Conservation (phyloP, 345 rosid genomes). For the Viola odorata region DNA sequence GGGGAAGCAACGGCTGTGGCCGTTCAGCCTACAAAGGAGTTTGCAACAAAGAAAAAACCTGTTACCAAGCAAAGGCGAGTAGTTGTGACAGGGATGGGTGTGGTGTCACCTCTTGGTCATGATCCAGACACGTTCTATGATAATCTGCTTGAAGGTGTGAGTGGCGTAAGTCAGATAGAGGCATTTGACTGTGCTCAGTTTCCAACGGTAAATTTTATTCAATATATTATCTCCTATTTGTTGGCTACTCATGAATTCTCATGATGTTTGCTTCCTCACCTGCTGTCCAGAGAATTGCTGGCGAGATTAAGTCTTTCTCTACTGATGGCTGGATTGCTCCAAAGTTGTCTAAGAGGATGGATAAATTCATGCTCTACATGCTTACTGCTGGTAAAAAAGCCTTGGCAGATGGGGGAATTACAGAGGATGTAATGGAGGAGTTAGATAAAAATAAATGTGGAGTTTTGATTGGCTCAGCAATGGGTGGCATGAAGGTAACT, state of each 20-base stretch:
- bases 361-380: slow-evolving; percentile 90
- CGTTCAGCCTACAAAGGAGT: slow-evolving; percentile 53
- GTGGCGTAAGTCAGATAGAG: slow-evolving; percentile 87
- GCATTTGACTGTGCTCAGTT: slow-evolving; percentile 71
- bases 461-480: slow-evolving; percentile 84
- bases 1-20: slow-evolving; percentile 68
- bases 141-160: slow-evolving; percentile 78
- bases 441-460: slow-evolving; percentile 81
- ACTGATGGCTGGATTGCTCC: slow-evolving; percentile 89
- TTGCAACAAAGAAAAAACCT: slow-evolving; percentile 51
- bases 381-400: slow-evolving; percentile 97
- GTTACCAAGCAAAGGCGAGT: slow-evolving; percentile 64
- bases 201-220: slow-evolving; percentile 56
- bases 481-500: slow-evolving; percentile 93
- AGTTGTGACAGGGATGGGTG: slow-evolving; percentile 96
- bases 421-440: slow-evolving; percentile 69
- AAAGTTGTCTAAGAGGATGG: slow-evolving; percentile 87
- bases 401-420: slow-evolving; percentile 76
- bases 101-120: slow-evolving; percentile 80
- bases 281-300: slow-evolving; percentile 67
- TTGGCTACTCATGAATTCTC: slow-evolving; percentile 6
- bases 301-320: slow-evolving; percentile 78
- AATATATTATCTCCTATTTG: slow-evolving; percentile 6
- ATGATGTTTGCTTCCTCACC: neutral
- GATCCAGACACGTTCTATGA: slow-evolving; percentile 67